Base-by-base conservation (phyloP, 495 filamentous ascomycete species). In the Chlorociboria aeruginascens region DNA sequence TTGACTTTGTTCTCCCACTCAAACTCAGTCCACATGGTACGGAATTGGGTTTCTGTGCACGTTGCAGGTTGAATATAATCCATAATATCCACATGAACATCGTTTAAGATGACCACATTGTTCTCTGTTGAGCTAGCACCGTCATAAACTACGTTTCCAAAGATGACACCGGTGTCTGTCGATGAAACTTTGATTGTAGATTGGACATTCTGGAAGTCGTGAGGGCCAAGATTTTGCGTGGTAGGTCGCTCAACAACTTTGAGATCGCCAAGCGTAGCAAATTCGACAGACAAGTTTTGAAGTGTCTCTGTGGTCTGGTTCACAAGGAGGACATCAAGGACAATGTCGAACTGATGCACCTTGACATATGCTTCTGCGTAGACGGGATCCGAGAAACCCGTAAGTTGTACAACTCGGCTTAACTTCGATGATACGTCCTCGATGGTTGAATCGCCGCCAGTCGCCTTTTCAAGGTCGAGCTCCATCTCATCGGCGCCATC, bases 1-100 rank as follows among this genome's bases (percentile, higher is more conserved):
- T 97, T 97, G 60, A 99, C 92, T 77, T 99, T 99, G 72, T 99
- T 99, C 73, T 99, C 93, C 93, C 93, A 99, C 66, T 99, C 93
- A 52, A 99, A 99, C 60, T 99, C 93, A 31, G 93, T 97, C 93
- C 93, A 99, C 93, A 99, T 99, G 17, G 88, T 94, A 32, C 93
- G 78, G 81, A 99, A 99, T 61, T 97, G 88, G 32, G 90, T 96
- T 72, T 99, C 93, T 11, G 86, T 89, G 72, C 93, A 99, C 36
- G 86, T 76, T 10, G 92, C 93, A 7, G 93, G 93, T 59, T 97
- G 89, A 57, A 99, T 99, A 68, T 99, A 99, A 66, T 99, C 93
- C 93, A 99, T 99, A 58, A 99, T 97, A 62, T 99, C 93, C 51
- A 96, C 92, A 63, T 97, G 93, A 31, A 99, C 82, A 63, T 99